Percentiles rank a stretch among this genome's conserved stretches.
phyloP scores from a whole-genome alignment of 208 protist genomes.

The Lotmaria passim region DNA sequence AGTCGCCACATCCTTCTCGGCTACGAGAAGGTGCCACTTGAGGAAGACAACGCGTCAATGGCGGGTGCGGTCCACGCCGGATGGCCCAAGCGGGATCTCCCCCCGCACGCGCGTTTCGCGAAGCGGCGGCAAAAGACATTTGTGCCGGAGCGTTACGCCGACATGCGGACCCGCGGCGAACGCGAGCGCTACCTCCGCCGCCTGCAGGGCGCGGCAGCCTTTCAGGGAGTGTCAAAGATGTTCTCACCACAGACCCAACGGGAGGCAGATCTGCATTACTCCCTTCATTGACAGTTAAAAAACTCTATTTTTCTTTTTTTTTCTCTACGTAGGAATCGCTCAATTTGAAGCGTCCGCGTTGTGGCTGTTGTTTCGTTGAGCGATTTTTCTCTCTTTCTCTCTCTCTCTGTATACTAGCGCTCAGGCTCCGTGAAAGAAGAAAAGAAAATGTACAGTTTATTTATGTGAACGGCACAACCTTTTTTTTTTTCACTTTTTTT shows the following conservation, averaged over 20 bases:
- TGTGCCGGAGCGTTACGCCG: slow-evolving; percentile 15
- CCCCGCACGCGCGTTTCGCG: slow-evolving; percentile 1
- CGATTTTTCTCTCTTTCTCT: too few species aligned
- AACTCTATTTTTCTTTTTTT: too few species aligned
- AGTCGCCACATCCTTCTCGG: slow-evolving; percentile 77
- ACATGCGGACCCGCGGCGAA: slow-evolving; percentile 44
- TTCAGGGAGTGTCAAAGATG: slow-evolving; percentile 49
- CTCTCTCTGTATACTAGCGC: too few species aligned
- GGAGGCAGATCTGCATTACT: slow-evolving; percentile 40
- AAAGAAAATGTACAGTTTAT: too few species aligned
- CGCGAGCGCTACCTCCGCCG: slow-evolving; percentile 51
- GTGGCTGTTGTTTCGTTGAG: too few species aligned
- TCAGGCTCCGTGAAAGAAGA: too few species aligned
- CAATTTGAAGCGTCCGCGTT: too few species aligned
- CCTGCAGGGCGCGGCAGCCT: slow-evolving; percentile 48
- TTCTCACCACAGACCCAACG: slow-evolving; percentile 41
- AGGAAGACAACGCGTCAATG: background rate
- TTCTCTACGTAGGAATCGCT: background rate
- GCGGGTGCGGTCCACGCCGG: background rate
- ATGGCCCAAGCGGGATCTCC: slow-evolving; percentile 28
- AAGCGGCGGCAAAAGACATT: slow-evolving; percentile 8
- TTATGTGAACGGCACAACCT: too few species aligned
- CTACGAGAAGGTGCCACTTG: slow-evolving; percentile 50
- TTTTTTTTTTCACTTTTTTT: background rate
- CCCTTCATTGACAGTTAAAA: background rate